These are phyloP conservation scores for Ceriops zippeliana DNA, from an alignment of 345 rosid genomes.

Conservation along the genomic window DNA sequence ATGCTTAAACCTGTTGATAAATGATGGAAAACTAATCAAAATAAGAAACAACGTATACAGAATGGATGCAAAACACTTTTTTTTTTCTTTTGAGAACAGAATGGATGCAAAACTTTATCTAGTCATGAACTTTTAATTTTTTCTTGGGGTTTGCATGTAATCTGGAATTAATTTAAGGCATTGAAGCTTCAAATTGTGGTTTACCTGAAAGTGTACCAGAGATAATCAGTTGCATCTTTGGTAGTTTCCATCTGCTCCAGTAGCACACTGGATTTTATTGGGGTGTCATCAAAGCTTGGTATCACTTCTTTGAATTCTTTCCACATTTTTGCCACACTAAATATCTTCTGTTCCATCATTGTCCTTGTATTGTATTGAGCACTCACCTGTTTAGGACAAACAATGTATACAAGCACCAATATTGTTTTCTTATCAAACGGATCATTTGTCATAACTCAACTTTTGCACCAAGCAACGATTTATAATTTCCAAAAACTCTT, in stretches of 20 bases:
- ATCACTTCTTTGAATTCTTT: constrained; percentile 49
- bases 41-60: not conserved
- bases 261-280: constrained; percentile 44
- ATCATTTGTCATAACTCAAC: no score
- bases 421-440: no score
- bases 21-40: not conserved
- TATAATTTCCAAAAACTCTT: not conserved
- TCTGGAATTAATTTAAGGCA: no score
- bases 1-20: constrained; percentile 39
- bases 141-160: no score
- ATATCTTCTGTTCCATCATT: constrained; percentile 10
- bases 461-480: no score
- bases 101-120: no score
- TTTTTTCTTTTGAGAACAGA: no score
- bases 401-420: not conserved
- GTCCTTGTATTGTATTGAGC: constrained; percentile 47
- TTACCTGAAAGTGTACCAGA: constrained; percentile 72
- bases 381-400: constrained; percentile 42
- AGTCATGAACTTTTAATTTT: no score
- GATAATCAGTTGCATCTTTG: constrained; percentile 76
- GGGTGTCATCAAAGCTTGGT: constrained; percentile 43
- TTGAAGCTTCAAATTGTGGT: not conserved
- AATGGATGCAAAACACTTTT: no score
- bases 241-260: constrained; percentile 68
- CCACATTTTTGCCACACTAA: constrained; percentile 38